Percentiles rank a stretch among this genome's conserved stretches.
Evolutionary conservation across 495 filamentous ascomycete species (phyloP).

Genomic region (Trichoderma orchidacearum): DNA sequence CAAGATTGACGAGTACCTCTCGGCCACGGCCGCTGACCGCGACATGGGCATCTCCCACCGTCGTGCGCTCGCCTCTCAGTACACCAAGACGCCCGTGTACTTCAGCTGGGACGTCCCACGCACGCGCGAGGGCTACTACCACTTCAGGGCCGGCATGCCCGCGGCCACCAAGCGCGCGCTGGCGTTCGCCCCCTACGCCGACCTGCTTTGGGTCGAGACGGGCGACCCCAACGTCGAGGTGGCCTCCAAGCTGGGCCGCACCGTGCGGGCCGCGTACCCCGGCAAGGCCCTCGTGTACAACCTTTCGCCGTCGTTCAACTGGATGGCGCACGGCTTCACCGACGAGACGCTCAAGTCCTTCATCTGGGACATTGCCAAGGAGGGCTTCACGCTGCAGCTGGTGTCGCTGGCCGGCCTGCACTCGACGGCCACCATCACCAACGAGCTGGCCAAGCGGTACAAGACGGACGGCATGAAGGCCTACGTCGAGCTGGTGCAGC

Average conservation of each 20-base stretch:
- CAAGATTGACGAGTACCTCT: slow-evolving; percentile 52
- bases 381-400: slow-evolving; percentile 89
- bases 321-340: slow-evolving; percentile 88
- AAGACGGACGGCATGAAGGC: slow-evolving; percentile 89
- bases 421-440: slow-evolving; percentile 74
- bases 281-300: slow-evolving; percentile 94
- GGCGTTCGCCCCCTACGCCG: slow-evolving; percentile 82
- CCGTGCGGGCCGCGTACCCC: slow-evolving; percentile 51
- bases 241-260: slow-evolving; percentile 55
- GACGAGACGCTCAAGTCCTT: slow-evolving; percentile 68
- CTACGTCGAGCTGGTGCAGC: slow-evolving; percentile 83
- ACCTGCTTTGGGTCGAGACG: slow-evolving; percentile 95
- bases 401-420: slow-evolving; percentile 87
- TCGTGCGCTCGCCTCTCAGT: slow-evolving; percentile 50
- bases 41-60: slow-evolving; percentile 67
- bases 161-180: slow-evolving; percentile 89
- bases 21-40: slow-evolving; percentile 41
- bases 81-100: slow-evolving; percentile 46
- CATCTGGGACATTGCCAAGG: slow-evolving; percentile 87
- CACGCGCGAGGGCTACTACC: slow-evolving; percentile 91
- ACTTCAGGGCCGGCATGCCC: slow-evolving; percentile 76
- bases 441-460: slow-evolving; percentile 69
- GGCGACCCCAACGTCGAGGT: slow-evolving; percentile 73
- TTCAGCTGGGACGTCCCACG: slow-evolving; percentile 90
- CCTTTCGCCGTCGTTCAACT: slow-evolving; percentile 92